A percentile compares a stretch with the other conserved stretches of the same genome.
Evolutionary conservation across 306 rosid genomes (phyloP).

Genomic region (Cicer pinnatifidum): DNA sequence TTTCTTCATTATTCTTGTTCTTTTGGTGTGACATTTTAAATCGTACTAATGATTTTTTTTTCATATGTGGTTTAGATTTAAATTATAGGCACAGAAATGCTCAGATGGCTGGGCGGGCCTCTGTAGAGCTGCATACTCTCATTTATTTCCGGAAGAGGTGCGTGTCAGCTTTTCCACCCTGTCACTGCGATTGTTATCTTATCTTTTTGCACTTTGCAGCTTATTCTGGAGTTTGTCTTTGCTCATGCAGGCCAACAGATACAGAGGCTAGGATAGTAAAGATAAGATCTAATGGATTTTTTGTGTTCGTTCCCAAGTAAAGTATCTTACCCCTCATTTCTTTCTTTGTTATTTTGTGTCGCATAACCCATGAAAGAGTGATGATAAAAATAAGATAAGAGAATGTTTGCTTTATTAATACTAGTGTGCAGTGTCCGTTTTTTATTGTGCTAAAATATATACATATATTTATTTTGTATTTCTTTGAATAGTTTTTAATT

Average conservation of each 20-base stretch:
- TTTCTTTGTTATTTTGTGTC: conserved; percentile 1
- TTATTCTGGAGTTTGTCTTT: conserved; percentile 42
- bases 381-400: background rate
- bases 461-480: too few relatives aligned
- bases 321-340: conserved; percentile 38
- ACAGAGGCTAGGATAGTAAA: conserved; percentile 92
- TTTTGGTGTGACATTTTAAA: conserved; percentile 27
- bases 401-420: conserved; percentile 9
- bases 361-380: background rate
- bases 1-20: conserved; percentile 28
- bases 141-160: conserved; percentile 82
- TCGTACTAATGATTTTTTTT: conserved; percentile 33
- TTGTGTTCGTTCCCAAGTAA: conserved; percentile 97
- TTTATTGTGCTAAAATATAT: too few relatives aligned
- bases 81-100: conserved; percentile 96
- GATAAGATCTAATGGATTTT: conserved; percentile 92
- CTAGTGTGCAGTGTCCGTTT: too few relatives aligned
- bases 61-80: conserved; percentile 65
- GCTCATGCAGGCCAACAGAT: conserved; percentile 75
- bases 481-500: too few relatives aligned
- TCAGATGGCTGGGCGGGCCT: conserved; percentile 95
- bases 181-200: background rate
- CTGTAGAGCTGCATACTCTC: conserved; percentile 89
- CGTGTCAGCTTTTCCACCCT: conserved; percentile 18
- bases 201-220: conserved; percentile 34